Base-by-base conservation (phyloP, 257 asterid species). In the Solanum peruvianum region DNA sequence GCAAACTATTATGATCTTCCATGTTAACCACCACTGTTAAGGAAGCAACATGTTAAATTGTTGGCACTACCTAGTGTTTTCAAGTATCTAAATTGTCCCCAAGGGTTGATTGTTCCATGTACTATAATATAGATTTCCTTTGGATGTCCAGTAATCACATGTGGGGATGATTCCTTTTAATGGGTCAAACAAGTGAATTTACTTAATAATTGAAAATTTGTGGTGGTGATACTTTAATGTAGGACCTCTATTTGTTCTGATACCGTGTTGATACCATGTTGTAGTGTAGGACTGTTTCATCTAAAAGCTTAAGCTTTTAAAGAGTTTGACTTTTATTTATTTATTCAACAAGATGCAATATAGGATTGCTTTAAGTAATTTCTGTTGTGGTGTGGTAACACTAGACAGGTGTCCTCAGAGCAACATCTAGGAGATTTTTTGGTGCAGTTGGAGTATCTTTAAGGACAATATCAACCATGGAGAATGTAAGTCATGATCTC, bases 331-430 rank as follows among this genome's bases (percentile, higher is more conserved):
- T 73, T 73, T 11, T 73, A 37, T 73, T 73, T 73, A 73, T 37
- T 37, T 72, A 39, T 39, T 73, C 52, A 37, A 4, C 52, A 73
- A 35, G 11, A 37, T 49, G 85, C 85, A 18, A 9, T 80, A 20
- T 18, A 49, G 27, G 16, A 80, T 41, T 80, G 67, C 69, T 80
- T 80, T 47, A 80, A 47, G 85, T 80, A 80, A 80, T 49, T 80
- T 80, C 69, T 80, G 80, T 35, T 85, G 60, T 89, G 87, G 60
- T 87, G 78, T 88, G 69, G 87, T 93, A 89, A 83, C 93, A 94
- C 92, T 94, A 94, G 98, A 90, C 98, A 94, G 98, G 93, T 89
- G 87, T 86, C 92, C 85, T 90, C 88, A 92, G 92, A 86, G 78
- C 84, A 83, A 89, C 90, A 62, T 87, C 93, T 86, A 91, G 88